Conservation (phyloP, 257 asterid genomes). For the Solanum ossicruentum region DNA sequence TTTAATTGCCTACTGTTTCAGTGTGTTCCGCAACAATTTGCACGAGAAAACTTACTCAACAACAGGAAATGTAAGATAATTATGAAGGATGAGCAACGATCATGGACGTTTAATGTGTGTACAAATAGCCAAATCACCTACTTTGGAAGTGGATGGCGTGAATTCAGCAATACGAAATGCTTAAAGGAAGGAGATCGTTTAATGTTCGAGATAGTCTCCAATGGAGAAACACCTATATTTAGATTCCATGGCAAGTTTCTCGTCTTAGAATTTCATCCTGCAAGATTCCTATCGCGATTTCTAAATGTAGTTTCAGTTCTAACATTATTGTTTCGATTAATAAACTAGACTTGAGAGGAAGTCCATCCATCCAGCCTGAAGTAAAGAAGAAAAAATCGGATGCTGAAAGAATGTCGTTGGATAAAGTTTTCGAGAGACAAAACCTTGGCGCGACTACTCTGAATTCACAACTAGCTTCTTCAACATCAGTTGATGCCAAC, state of each 20-base stretch:
- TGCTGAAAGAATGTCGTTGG: not conserved
- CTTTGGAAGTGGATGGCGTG: not conserved
- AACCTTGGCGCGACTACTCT: too few species aligned
- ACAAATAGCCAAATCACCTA: not conserved
- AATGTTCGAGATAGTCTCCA: not conserved
- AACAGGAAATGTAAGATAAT: not conserved
- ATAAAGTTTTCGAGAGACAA: too few species aligned
- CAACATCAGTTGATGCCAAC: not conserved
- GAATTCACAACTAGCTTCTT: too few species aligned
- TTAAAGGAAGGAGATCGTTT: not conserved
- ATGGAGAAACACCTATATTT: not conserved
- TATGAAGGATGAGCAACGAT: not conserved
- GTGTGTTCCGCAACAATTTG: not conserved
- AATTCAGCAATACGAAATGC: not conserved
- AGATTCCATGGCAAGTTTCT: not conserved
- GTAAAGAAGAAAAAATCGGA: not conserved
- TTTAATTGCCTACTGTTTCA: not conserved
- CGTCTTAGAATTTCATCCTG: not conserved
- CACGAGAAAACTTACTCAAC: not conserved
- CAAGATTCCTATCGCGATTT: too few species aligned
- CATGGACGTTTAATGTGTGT: not conserved
- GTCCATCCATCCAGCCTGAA: not conserved
- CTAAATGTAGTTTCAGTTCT: not conserved
- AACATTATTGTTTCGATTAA: not conserved
- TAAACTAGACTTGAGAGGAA: not conserved